Evolutionary conservation across 1,139 yeast genomes (phyloP), one percentile per base, ranked within the genome.

Genomic region (Candida neerlandica): DNA sequence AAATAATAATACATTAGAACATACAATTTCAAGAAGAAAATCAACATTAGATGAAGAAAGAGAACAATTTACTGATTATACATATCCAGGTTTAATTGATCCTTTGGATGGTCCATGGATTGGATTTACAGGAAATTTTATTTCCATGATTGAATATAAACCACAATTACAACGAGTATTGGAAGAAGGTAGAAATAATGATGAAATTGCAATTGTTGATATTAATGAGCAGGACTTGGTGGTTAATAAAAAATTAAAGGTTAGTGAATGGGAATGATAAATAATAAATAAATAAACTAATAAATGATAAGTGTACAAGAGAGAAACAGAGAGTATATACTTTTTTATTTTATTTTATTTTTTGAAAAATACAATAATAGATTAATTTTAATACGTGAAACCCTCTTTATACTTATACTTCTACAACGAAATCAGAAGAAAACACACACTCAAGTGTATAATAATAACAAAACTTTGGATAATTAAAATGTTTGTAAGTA

Each of bases 1-100:
- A 9, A 23, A 23, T 23, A 15, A 15, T 4, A 9, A 6, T n/a
- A 16, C 42, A 6, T 14, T 23, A 3, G 48, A 43, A 14, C 43
- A 33, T 18, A 19, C 32, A 37, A 33, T 47, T 6, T 34, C 60
- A 21, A 55, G 78, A 54, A 61, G 78, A 47, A 60, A 70, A 19
- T 72, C 77, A 30, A 81, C 86, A 0, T 71, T 81, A 34, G 85
- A 81, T 58, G 86, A 81, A 57, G 81, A 81, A 55, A 61, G 85
- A 54, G 85, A 81, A 56, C 71, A 72, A 52, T 72, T 64, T 47
- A 73, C 78, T 16, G 80, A 75, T 52, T 81, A 81, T 56, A 73
- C 78, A 0, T 76, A 80, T 56, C 86, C 86, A 0, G 67, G 67
- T 48, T 60, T 81, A 42, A 62, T 63, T 2, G 81, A 79, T 51